Conservation (phyloP, 371 early-diverging fungal genomes). For the Zancudomyces culisetae region DNA sequence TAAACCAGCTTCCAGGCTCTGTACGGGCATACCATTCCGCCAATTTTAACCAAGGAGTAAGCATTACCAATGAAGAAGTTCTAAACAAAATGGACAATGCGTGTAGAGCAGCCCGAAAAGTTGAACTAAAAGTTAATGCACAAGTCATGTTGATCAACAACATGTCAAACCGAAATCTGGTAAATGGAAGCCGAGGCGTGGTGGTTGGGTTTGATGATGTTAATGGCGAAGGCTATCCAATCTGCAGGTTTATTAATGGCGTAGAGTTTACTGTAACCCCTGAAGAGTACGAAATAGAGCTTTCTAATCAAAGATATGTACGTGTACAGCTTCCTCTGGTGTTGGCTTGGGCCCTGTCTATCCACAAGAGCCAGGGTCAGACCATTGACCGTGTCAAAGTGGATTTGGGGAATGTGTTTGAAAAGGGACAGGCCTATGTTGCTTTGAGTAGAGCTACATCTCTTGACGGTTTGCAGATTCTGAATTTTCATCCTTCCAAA, state of each 20-base stretch:
- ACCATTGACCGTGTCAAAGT: slow-evolving; percentile 63
- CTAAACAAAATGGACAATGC: slow-evolving; percentile 19
- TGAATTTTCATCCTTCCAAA: slow-evolving; percentile 40
- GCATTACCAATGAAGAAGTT: slow-evolving; percentile 20
- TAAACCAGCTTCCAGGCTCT: slow-evolving; percentile 30
- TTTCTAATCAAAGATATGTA: slow-evolving; percentile 11
- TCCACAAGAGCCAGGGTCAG: slow-evolving; percentile 84
- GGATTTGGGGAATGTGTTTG: slow-evolving; percentile 60
- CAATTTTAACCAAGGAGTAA: background rate
- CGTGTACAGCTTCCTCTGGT: slow-evolving; percentile 29
- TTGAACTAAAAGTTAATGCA: slow-evolving; percentile 50
- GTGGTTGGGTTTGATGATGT: slow-evolving; percentile 33
- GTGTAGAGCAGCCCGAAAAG: slow-evolving; percentile 29
- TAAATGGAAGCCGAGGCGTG: slow-evolving; percentile 71
- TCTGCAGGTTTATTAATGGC: slow-evolving; percentile 34
- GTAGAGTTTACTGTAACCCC: slow-evolving; percentile 29
- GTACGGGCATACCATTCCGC: slow-evolving; percentile 8
- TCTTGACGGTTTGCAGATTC: slow-evolving; percentile 43
- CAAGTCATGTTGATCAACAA: slow-evolving; percentile 84
- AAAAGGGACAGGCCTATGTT: slow-evolving; percentile 77
- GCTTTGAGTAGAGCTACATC: slow-evolving; percentile 60
- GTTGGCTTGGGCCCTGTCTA: slow-evolving; percentile 45
- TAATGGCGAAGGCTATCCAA: slow-evolving; percentile 25
- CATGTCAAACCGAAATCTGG: slow-evolving; percentile 33
- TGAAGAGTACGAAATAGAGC: slow-evolving; percentile 38